phyloP scores from a whole-genome alignment of 305 asterid species.

The Fraxinus albicans region DNA sequence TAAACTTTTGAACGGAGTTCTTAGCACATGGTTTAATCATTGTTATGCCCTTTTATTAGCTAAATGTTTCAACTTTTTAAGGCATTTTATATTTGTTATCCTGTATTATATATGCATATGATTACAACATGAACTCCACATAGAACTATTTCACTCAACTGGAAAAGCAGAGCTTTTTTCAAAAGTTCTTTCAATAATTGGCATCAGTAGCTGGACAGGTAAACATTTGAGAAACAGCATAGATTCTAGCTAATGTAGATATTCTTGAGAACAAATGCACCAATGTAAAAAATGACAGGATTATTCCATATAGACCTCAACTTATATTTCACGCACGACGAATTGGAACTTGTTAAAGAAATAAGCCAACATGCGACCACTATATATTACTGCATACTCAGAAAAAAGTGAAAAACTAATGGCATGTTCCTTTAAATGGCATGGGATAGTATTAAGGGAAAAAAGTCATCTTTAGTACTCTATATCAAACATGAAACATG shows the following conservation, averaged over 20 bases:
- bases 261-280: not conserved
- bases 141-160: not conserved
- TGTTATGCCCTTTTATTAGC: not conserved
- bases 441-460: not conserved
- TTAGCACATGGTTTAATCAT: not conserved
- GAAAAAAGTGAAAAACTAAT: not conserved
- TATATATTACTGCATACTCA: not conserved
- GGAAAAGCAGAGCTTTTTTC: not conserved
- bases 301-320: not conserved
- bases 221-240: not conserved
- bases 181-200: not conserved
- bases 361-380: not conserved
- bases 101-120: not conserved
- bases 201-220: not conserved
- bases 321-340: not conserved
- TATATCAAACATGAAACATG: not conserved
- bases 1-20: not conserved
- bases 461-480: not conserved
- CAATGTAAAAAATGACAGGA: not conserved
- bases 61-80: not conserved
- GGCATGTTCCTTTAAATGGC: not conserved
- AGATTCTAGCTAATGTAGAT: not conserved
- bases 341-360: not conserved
- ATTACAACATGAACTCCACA: not conserved
- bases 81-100: not conserved